These are phyloP conservation scores for Colletotrichum lupini DNA, from an alignment of 2,329 filamentous ascomycete species.

Conservation along the genomic window DNA sequence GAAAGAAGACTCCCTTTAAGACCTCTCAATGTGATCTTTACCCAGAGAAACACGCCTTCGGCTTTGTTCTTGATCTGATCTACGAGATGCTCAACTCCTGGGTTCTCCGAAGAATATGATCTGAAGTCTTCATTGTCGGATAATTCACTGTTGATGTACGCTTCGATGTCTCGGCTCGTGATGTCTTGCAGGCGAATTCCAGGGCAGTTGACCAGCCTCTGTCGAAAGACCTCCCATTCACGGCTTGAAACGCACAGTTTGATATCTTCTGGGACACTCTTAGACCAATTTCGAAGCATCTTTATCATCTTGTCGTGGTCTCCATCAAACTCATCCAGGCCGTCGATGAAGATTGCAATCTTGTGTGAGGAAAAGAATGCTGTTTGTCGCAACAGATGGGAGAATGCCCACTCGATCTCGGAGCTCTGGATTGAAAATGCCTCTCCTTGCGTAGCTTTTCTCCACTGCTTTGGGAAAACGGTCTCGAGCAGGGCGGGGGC, in stretches of 20 bases:
- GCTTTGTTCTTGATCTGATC: neutral
- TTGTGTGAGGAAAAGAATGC: neutral
- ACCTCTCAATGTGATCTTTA: neutral
- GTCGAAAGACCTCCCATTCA: constrained; percentile 2
- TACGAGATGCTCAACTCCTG: rapidly evolving
- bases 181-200: neutral
- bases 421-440: neutral
- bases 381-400: neutral
- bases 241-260: constrained; percentile 7
- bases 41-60: constrained; percentile 16
- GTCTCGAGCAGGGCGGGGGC: neutral
- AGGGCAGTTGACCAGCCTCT: neutral
- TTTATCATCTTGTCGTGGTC: constrained; percentile 2
- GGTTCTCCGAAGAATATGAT: no score
- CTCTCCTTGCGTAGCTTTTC: rapidly evolving
- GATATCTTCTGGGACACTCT: neutral
- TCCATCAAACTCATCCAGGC: constrained; percentile 18
- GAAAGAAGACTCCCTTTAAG: neutral
- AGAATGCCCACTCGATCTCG: neutral
- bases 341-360: constrained; percentile 13
- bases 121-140: neutral
- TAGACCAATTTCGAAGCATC: neutral
- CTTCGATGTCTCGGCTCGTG: neutral
- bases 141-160: neutral
- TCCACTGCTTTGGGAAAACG: neutral